These are phyloP conservation scores for Pleurotus pulmonarius DNA, from an alignment of 768 basidiomycete species.

Conservation along the genomic window DNA sequence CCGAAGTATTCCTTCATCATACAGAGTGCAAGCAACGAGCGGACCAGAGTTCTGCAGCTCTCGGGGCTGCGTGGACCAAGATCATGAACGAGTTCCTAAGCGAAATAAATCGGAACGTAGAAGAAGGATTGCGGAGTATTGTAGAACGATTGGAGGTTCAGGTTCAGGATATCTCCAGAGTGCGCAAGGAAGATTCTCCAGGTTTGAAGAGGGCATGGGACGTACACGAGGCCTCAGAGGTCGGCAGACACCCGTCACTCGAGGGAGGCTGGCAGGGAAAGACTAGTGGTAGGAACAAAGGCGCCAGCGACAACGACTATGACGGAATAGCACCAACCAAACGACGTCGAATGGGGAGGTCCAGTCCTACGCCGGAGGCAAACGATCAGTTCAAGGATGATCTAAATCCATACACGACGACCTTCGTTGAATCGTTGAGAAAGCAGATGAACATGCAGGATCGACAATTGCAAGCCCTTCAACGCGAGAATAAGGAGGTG, in stretches of 20 bases:
- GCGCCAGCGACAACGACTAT: neutral
- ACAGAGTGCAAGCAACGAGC: constrained; percentile 37
- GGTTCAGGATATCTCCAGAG: constrained; percentile 15
- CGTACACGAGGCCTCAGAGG: neutral
- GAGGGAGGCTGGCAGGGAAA: neutral
- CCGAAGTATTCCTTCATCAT: constrained; percentile 39
- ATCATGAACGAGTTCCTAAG: constrained; percentile 37
- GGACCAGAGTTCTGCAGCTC: constrained; percentile 32
- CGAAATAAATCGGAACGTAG: constrained; percentile 37
- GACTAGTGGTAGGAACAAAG: neutral
- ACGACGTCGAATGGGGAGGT: neutral
- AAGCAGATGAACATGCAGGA: neutral
- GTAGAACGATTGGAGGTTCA: constrained; percentile 29
- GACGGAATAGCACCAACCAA: neutral
- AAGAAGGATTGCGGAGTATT: constrained; percentile 26
- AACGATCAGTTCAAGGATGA: neutral
- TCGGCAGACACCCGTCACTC: neutral
- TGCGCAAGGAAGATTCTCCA: constrained; percentile 8
- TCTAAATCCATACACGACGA: neutral
- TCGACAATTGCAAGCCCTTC: neutral
- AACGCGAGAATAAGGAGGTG: neutral
- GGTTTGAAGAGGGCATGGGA: constrained; percentile 7
- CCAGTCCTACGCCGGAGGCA: neutral
- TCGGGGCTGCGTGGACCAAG: constrained; percentile 44
- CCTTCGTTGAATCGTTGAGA: neutral